These are phyloP conservation scores for Rhizopogon roseolus DNA, from an alignment of 768 basidiomycete species.

Conservation along the genomic window DNA sequence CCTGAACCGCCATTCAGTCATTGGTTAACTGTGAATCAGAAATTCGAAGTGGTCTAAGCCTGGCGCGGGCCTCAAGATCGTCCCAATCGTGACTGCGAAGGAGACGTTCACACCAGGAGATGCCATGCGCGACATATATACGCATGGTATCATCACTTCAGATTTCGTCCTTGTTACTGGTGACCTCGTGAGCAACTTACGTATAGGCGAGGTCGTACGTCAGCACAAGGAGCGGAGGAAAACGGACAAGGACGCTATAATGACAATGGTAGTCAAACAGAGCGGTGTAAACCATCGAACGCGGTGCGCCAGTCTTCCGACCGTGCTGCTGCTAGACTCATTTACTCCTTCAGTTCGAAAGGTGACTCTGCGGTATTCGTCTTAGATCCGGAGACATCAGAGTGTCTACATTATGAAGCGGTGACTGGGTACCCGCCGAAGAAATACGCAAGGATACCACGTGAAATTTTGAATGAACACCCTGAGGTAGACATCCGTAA, in stretches of 20 bases:
- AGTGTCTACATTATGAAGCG: constrained; percentile 84
- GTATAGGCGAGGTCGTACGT: constrained; percentile 84
- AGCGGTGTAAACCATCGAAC: constrained; percentile 68
- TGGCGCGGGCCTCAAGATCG: constrained; percentile 74
- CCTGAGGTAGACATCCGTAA: constrained; percentile 83
- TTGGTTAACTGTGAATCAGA: constrained; percentile 31
- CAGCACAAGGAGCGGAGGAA: constrained; percentile 85
- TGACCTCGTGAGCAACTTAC: constrained; percentile 90
- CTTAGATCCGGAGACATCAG: constrained; percentile 66
- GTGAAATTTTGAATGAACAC: constrained; percentile 67
- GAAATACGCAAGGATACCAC: constrained; percentile 61
- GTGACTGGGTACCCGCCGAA: constrained; percentile 66
- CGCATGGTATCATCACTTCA: constrained; percentile 80
- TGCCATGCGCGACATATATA: constrained; percentile 91
- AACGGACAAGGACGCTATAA: constrained; percentile 87
- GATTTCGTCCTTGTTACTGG: constrained; percentile 92
- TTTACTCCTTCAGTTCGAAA: constrained; percentile 42
- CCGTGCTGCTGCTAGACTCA: not conserved
- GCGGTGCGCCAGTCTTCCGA: constrained; percentile 41
- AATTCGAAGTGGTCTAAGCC: constrained; percentile 84
- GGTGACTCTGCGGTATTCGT: constrained; percentile 79
- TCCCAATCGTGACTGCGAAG: constrained; percentile 81
- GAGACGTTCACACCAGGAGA: constrained; percentile 87
- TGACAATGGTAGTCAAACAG: constrained; percentile 93
- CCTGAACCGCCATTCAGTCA: constrained; percentile 8